Conservation (phyloP, 345 rosid genomes). For the Punica granatum region DNA sequence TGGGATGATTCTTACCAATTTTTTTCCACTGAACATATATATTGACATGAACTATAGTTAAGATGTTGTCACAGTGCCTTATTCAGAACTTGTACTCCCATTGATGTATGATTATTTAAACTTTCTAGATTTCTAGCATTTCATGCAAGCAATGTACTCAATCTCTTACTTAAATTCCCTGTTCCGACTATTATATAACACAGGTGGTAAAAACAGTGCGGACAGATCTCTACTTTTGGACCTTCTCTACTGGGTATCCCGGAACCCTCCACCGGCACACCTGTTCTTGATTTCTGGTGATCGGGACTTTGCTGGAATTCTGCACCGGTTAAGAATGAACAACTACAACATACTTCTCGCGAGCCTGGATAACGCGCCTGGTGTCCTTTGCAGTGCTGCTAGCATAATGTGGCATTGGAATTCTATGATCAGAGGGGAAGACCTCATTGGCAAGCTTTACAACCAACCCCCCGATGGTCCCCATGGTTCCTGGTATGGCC, state of each 20-base stretch:
- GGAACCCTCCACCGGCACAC: constrained; percentile 93
- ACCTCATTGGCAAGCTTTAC: constrained; percentile 41
- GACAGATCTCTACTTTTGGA: constrained; percentile 65
- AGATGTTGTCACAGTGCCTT: neutral
- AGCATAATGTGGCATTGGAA: constrained; percentile 91
- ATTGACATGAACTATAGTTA: neutral
- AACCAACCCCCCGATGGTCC: constrained; percentile 98
- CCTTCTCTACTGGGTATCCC: constrained; percentile 76
- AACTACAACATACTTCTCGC: constrained; percentile 91
- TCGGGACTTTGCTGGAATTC: constrained; percentile 48
- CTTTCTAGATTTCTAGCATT: neutral
- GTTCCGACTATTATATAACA: neutral
- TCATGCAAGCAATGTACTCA: neutral
- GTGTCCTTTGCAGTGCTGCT: constrained; percentile 80
- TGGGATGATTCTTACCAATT: neutral
- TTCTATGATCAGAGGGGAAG: constrained; percentile 41
- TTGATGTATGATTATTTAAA: neutral
- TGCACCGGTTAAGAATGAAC: constrained; percentile 75
- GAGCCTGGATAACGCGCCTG: constrained; percentile 28
- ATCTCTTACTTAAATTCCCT: neutral
- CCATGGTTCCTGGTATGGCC: constrained; percentile 88
- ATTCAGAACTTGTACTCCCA: neutral
- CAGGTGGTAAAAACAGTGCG: constrained; percentile 81
- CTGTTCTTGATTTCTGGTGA: constrained; percentile 75
- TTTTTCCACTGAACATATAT: neutral